These are phyloP conservation scores for Tuber melanosporum DNA, from an alignment of 495 filamentous ascomycete genomes.

Conservation along the genomic window DNA sequence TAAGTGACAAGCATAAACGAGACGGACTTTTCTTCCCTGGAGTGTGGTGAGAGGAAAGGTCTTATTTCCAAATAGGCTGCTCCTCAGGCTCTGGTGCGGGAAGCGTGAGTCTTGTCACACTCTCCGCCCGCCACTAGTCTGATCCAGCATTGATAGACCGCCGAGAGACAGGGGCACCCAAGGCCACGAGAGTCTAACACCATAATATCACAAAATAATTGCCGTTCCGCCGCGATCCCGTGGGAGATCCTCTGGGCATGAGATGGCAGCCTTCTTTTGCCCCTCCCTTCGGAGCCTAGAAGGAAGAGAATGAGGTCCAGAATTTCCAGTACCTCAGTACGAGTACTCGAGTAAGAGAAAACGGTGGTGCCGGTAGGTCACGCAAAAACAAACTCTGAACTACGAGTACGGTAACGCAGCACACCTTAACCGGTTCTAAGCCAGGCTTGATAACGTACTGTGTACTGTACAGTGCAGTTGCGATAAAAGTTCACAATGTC, in stretches of 20 bases:
- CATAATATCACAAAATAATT: neutral
- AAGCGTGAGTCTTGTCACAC: conserved; percentile 2
- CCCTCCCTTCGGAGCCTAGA: neutral
- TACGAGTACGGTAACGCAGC: neutral
- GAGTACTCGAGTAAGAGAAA: neutral
- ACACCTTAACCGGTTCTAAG: neutral
- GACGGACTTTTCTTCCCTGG: neutral
- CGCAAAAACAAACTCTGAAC: neutral
- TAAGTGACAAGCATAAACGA: neutral
- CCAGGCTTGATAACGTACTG: neutral
- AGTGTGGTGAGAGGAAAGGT: neutral
- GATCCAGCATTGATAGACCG: neutral
- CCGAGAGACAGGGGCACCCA: neutral
- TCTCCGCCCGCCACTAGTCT: conserved; percentile 1
- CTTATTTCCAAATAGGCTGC: neutral
- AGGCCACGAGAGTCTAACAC: neutral
- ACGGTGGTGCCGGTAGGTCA: neutral
- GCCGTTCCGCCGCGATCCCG: neutral
- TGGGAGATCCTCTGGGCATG: neutral
- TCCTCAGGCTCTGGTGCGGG: neutral
- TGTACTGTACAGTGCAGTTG: too few relatives aligned
- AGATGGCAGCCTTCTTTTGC: neutral
- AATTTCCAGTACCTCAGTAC: neutral
- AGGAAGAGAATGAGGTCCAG: neutral
- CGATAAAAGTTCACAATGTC: too few relatives aligned